Evolutionary conservation across 2,329 filamentous ascomycete genomes (phyloP), one percentile per base, ranked within the genome.

Genomic region (Arthrobotrys pseudoclavata): DNA sequence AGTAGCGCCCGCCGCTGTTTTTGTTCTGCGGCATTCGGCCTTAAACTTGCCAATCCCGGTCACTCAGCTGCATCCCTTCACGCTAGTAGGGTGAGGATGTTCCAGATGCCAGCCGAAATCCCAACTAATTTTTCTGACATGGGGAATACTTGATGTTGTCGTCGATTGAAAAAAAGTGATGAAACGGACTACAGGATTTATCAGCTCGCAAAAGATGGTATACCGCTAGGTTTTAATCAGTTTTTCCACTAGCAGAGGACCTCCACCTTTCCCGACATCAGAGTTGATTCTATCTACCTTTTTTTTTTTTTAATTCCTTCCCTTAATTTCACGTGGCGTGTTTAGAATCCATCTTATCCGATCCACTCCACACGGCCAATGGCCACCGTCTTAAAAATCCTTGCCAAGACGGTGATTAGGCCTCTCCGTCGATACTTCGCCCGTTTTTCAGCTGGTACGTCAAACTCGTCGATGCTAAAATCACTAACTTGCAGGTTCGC

Each of bases 1-100:
- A n/a, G n/a, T 67, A 74, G 42, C 70, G 70, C 18, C 70, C 64
- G 69, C 69, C 69, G 60, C 69, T 69, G 64, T 52, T 64, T 62
- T 24, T 50, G 47, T 60, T 63, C 62, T 75, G 70, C 70, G 62
- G 70, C 70, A 75, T 69, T 29, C 63, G 69, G 29, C 62, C 47
- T 45, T 45, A 45, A 45, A 12, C 31, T 57, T 13, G 52, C 48
- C 42, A 63, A 31, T 63, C 68, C 67, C 37, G 18, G 55, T 70
- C 40, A 57, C 22, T 60, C 55, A 60, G 55, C 55, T 66, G 69
- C 61, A 72, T 66, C 63, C 45, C 63, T 67, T 67, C 48, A 55
- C 48, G 45, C 48, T 40, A 47, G 26, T 18, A n/a, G 24, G 15
- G n/a, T 57, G 52, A 57, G 52, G 52, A 57, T 57, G 52, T 57